Evolutionary conservation across 2,329 filamentous ascomycete genomes (phyloP), one percentile per base, ranked within the genome.

Genomic region (Trichoderma semiorbis): DNA sequence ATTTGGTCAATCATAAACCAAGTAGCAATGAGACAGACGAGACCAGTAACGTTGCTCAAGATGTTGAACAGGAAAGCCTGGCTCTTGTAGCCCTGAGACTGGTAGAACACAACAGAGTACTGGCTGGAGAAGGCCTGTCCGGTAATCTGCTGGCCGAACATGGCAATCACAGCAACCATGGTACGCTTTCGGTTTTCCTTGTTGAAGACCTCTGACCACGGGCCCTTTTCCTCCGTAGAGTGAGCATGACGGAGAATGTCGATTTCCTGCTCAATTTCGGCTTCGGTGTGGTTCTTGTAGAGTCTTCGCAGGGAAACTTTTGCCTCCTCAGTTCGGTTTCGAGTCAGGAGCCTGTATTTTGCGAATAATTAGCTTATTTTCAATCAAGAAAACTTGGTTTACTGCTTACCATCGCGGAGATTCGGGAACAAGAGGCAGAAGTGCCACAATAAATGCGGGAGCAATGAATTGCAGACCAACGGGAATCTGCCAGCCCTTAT

Each of bases 391-490:
- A 39, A 16, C n/a, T n/a, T 5, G 1, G 4, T n/a, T n/a, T 6
- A 0, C 7, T 16, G 30, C 66, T 61, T 21, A 73, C 72, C 82
- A 85, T 71, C 84, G 84, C 1, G 84, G 84, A 1, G 81, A 83
- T 74, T 86, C 85, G 0, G 84, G 84, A 4, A 84, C 78, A 55
- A 84, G 79, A 7, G 77, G 73, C 2, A 82, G 76, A 2, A 79
- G 75, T 0, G 78, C 66, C 5, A 84, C 70, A 1, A 85, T 76
- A 1, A 83, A 75, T 0, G 81, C 74, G 0, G 82, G 81, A 63
- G 81, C 84, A 2, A 83, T 65, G 76, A 84, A 83, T 76, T 86
- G 84, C 3, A 86, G 73, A 0, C 79, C 81, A 18, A 84, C 83
- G 0, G 85, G 84, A n/a, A 83, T 79, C 14, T 83, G 78, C 85